Base-by-base conservation (phyloP, 805 yeast species). In the Pichia phayaonensis region DNA sequence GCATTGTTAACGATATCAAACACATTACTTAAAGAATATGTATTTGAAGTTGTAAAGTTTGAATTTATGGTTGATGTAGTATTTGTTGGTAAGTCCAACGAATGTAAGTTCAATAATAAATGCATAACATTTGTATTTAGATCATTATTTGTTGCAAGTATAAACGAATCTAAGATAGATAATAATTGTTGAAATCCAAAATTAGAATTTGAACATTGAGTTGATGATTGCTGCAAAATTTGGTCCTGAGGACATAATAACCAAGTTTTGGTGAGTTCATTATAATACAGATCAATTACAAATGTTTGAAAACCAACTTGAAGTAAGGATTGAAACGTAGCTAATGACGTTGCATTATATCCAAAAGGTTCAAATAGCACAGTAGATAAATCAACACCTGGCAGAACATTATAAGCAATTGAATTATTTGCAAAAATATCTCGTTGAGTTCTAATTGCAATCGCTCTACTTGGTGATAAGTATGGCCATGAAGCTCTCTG, bases 221-320 rank as follows among this genome's bases (percentile, higher is more conserved):
- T 6, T 16, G 38, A 16, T 34, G 38, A 13, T 4, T 40, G 22
- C 12, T 48, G 42, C 12, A 20, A 12, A 16, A 55, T 11, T 20
- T 36, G 36, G 15, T 40, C 24, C 6, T 41, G 27, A 2, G 86
- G 84, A 56, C 86, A 81, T 3, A 81, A 61, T 55, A 80, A 83
- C 79, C 85, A 81, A 50, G 64, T 67, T 11, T 52, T 46, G 3
- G 71, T 64, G 41, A 65, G 57, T 46, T 75, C 77, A 57, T 77
- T 78, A 72, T 79, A 76, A 61, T 81, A 82, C 26, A 83, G 49
- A 58, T 84, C 86, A 4, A 82, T 47, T 48, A 69, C 64, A n/a
- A 80, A 61, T 0, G 72, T 62, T 47, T 73, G 75, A 1, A 74
- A 65, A 0, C 86, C 86, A 2, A 64, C 63, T 38, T 62, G 57